Evolutionary conservation across 805 yeast genomes (phyloP).

Genomic region (Metschnikowia vanudenii): DNA sequence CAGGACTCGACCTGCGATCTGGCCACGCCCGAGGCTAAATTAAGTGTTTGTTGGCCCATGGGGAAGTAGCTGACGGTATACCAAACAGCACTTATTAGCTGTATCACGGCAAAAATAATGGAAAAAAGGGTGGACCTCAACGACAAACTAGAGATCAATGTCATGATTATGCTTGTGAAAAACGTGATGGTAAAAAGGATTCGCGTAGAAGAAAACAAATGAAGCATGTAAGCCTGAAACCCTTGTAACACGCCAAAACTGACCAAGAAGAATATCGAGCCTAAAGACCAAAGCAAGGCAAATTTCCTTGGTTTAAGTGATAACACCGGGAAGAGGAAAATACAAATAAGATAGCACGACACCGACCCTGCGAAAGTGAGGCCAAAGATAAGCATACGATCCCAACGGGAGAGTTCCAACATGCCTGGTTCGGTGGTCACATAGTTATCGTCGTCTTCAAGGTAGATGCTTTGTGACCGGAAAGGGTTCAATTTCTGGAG

Average conservation of each 20-base stretch:
- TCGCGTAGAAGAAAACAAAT: constrained; percentile 42
- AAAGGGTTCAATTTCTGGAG: constrained; percentile 42
- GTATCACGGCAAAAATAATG: constrained; percentile 41
- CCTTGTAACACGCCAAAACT: constrained; percentile 49
- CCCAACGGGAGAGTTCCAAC: constrained; percentile 46
- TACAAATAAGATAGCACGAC: constrained; percentile 42
- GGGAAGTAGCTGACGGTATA: constrained; percentile 49
- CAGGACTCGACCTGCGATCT: constrained; percentile 44
- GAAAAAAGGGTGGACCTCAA: constrained; percentile 39
- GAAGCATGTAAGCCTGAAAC: constrained; percentile 38
- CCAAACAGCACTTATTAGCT: constrained; percentile 42
- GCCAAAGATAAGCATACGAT: constrained; percentile 45
- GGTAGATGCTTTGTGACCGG: constrained; percentile 34
- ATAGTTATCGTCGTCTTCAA: constrained; percentile 43
- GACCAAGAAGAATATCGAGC: constrained; percentile 44
- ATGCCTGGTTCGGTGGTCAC: constrained; percentile 45
- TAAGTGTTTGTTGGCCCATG: constrained; percentile 45
- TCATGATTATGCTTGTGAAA: constrained; percentile 38
- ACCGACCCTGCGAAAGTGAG: constrained; percentile 43
- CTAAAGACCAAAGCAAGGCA: constrained; percentile 48
- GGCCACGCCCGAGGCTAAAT: constrained; percentile 43
- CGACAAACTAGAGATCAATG: constrained; percentile 36
- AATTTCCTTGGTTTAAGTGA: constrained; percentile 44
- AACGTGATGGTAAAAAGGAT: constrained; percentile 39
- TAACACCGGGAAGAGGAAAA: constrained; percentile 43